Percentiles rank a stretch among this genome's conserved stretches.
Evolutionary conservation across 164 flowering plant genomes (phyloP).

Genomic region (Liriodendron chinense): DNA sequence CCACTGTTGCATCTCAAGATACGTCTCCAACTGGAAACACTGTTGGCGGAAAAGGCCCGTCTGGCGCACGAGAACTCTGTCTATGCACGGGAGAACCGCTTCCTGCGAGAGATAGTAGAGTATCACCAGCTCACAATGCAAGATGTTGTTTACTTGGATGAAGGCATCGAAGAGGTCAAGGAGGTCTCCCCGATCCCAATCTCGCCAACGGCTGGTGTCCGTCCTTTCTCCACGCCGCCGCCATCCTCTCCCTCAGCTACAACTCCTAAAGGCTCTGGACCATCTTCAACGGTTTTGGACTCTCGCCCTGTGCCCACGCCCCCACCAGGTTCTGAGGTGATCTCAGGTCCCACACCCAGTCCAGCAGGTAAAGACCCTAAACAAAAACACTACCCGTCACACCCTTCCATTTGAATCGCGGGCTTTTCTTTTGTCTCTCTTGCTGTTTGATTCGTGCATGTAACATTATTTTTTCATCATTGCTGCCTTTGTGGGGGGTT

Average conservation of each 20-base stretch:
- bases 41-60: conserved; percentile 91
- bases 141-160: conserved; percentile 85
- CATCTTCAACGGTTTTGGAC: background rate
- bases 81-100: conserved; percentile 86
- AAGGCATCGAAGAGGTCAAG: conserved; percentile 81
- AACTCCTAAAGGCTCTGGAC: background rate
- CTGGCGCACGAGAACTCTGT: conserved; percentile 80
- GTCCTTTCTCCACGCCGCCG: background rate
- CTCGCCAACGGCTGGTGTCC: background rate
- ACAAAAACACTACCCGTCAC: background rate
- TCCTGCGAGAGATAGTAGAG: conserved; percentile 91
- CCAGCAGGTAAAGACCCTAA: background rate
- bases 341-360: background rate
- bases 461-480: background rate
- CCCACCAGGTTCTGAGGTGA: background rate
- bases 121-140: conserved; percentile 97
- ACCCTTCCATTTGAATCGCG: background rate
- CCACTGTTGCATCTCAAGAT: conserved; percentile 43
- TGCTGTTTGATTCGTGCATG: background rate
- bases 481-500: background rate
- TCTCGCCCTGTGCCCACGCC: conserved; percentile 1
- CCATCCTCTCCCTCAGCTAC: conserved; percentile 1
- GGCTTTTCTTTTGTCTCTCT: background rate
- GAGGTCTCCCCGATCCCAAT: conserved; percentile 48
- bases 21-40: conserved; percentile 89